Conservation (phyloP, 2,329 filamentous ascomycete species). For the Fusarium vanettenii region DNA sequence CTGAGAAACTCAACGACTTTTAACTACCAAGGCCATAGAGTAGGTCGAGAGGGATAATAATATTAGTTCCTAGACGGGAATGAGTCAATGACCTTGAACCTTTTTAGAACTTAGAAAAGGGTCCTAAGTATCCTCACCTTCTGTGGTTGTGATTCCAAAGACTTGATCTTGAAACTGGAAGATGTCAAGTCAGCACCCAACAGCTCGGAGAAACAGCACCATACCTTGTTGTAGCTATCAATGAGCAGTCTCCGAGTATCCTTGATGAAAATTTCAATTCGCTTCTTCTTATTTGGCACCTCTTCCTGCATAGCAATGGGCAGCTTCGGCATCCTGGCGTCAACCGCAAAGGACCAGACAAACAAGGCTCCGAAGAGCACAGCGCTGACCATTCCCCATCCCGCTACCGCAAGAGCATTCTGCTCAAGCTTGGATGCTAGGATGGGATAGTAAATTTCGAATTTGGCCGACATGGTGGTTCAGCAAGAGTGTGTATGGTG, state of each 20-base stretch:
- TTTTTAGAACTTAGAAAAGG: too few species aligned
- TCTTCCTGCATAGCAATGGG: neutral
- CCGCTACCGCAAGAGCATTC: neutral
- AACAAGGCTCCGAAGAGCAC: neutral
- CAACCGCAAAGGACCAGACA: neutral
- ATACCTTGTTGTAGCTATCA: neutral
- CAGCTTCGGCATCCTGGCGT: neutral
- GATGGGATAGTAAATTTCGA: neutral
- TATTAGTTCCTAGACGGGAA: conserved; percentile 1
- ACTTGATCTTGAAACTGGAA: conserved; percentile 1
- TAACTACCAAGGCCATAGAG: conserved; percentile 2
- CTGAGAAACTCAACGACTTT: conserved; percentile 15
- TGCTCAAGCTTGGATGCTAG: neutral
- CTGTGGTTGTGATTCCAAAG: neutral
- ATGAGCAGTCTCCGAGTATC: neutral
- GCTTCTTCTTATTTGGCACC: neutral
- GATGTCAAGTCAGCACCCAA: neutral
- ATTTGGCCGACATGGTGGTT: neutral
- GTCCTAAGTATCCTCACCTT: neutral
- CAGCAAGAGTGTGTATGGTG: neutral
- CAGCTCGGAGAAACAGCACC: neutral
- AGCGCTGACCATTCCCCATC: neutral
- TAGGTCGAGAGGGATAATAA: conserved; percentile 3
- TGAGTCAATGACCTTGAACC: too few species aligned
- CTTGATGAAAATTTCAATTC: neutral